Evolutionary conservation across 495 filamentous ascomycete species (phyloP), one percentile per base, ranked within the genome.

Genomic region (Usnea hakonensis): DNA sequence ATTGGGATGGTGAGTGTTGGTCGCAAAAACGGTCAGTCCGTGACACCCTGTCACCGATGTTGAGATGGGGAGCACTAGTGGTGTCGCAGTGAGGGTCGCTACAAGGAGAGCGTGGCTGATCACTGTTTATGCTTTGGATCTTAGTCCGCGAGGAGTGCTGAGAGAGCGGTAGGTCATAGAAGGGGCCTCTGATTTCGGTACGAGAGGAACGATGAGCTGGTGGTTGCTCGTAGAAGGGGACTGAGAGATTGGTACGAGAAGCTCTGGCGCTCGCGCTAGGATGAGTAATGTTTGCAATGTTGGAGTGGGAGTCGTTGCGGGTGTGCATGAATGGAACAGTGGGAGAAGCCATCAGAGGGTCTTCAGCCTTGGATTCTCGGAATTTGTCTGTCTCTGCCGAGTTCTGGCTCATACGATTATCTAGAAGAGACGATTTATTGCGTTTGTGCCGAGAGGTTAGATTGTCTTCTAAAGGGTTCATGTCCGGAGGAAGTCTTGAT

Each of bases 381-480:
- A 14, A 0, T 28, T 40, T 53, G 48, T 61, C 46, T 77, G 78
- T 83, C 50, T 80, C 77, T 70, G 86, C 65, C 71, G 86, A 72
- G 71, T 78, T 74, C 57, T 74, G 67, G 69, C 82, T 74, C 68
- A 76, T 64, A 72, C 79, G 71, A 75, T 84, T 76, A 63, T 81
- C 69, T 71, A 70, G 78, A 6, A 88, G 74, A 8, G 87, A 86
- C 0, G 87, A 88, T 70, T 89, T 89, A 75, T 87, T 91, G 63
- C 86, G 81, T 75, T 89, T 91, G 62, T 84, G 85, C 19, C 90
- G 85, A 14, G 89, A 85, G 7, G 91, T 96, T 41, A 95, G 74
- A 66, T 94, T 87, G 66, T 88, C 85, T 68, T 96, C 91, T 10
- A 96, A 75, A 10, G 91, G 91, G 66, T 96, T 96, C 87, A 95